phyloP scores from a whole-genome alignment of 73 alveolate genomes.

The Paramecium pentaurelia region DNA sequence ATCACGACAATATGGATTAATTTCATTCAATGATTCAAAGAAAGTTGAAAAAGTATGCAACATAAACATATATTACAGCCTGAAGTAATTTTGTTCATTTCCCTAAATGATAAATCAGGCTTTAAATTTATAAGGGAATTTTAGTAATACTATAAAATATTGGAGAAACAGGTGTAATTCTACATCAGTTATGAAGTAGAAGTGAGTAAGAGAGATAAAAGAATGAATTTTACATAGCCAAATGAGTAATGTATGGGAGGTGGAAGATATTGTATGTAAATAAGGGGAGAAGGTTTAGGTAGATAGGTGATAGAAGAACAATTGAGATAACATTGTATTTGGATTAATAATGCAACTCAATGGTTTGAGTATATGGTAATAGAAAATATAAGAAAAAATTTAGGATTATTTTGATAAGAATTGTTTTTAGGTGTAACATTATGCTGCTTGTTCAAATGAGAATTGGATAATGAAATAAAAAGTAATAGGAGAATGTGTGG shows the following conservation, averaged over 20 bases:
- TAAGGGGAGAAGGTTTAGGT: background rate
- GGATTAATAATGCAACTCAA: background rate
- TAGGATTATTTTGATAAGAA: conserved; percentile 24
- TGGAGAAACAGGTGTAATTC: background rate
- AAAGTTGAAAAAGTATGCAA: background rate
- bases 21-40: background rate
- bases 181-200: background rate
- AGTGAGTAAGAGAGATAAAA: background rate
- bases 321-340: background rate
- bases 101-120: background rate
- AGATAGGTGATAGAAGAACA: background rate
- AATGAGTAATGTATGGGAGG: background rate
- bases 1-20: background rate
- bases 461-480: background rate
- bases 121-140: conserved; percentile 11
- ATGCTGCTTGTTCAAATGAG: background rate
- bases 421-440: background rate
- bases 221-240: background rate
- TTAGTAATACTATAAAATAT: background rate
- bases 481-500: background rate
- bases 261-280: background rate
- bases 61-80: background rate
- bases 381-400: background rate
- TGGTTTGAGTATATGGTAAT: conserved; percentile 21
- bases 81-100: background rate